Base-by-base conservation (phyloP, 2,329 filamentous ascomycete genomes). In the Colletotrichum sp. region DNA sequence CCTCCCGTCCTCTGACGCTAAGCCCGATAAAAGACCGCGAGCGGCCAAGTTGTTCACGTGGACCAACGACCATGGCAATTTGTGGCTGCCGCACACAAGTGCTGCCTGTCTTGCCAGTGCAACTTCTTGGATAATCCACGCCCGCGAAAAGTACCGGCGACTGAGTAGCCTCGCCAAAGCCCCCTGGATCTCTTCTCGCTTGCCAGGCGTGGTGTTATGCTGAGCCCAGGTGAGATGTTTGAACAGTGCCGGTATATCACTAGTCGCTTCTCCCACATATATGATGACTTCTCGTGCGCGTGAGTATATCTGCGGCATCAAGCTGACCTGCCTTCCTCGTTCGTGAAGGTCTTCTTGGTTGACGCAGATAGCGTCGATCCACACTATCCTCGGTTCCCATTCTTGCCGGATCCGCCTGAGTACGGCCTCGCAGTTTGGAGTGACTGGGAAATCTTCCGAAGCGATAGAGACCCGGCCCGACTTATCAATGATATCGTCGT, bases 111-210 rank as follows among this genome's bases (percentile, higher is more conserved):
- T 34, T 5, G 82, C 81, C n/a, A 77, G 73, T 2, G 76, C 77
- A 57, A 83, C 78, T 61, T 83, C 81, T 27, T 82, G 81, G 15
- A 83, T 78, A 9, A 81, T 78, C 65, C 74, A 76, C 2, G 29
- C 44, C 16, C 74, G 44, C 32, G 57, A 69, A 22, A 69, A 76
- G 11, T 74, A 75, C 15, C 39, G 65, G 1, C 65, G 57, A 11
- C 13, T 16, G 7, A 64, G 30, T 0, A 66, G 8, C 59, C 67
- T 57, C 30, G 55, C 4, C 75, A 79, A 27, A 6, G 74, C 27
- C 4, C 0, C 27, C 55, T 59, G 4, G 4, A 1, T 29, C 13
- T 59, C 55, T 59, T 59, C 22, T 59, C 55, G 4, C 3, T 22
- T 59, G 13, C n/a, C 7, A 44, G 15, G 72, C 77, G 32, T 19